These are phyloP conservation scores for Fusarium sp. DNA, from an alignment of 2,329 filamentous ascomycete genomes.

Conservation along the genomic window DNA sequence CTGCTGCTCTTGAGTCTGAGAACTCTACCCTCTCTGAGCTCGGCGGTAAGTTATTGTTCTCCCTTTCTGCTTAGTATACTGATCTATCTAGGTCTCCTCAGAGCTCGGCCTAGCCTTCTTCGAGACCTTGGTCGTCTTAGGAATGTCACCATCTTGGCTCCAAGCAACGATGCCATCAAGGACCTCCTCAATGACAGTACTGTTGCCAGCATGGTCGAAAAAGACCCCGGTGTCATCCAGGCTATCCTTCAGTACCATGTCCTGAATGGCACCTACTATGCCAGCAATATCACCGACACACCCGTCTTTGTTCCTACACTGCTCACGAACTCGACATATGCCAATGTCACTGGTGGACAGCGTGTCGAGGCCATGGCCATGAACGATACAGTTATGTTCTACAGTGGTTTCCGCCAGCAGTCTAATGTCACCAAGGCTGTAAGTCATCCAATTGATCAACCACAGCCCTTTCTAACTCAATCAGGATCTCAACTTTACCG, in stretches of 20 bases:
- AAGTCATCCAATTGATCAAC: not conserved
- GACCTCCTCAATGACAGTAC: constrained; percentile 59
- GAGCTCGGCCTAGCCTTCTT: constrained; percentile 38
- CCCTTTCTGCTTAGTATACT: not conserved
- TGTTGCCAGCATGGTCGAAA: constrained; percentile 52
- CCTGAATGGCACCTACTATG: constrained; percentile 57
- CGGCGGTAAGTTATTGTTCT: constrained; percentile 18
- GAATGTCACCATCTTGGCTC: constrained; percentile 60
- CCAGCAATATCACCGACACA: constrained; percentile 46
- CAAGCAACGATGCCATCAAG: constrained; percentile 64
- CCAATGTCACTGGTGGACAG: constrained; percentile 58
- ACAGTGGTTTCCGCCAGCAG: constrained; percentile 53
- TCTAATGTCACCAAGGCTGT: constrained; percentile 51
- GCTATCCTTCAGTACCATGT: constrained; percentile 69
- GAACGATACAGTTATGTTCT: constrained; percentile 59
- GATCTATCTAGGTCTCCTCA: constrained; percentile 38
- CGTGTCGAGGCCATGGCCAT: constrained; percentile 53
- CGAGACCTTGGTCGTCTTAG: constrained; percentile 17
- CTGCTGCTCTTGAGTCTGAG: constrained; percentile 40
- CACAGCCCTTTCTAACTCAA: not conserved
- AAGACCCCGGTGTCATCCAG: constrained; percentile 53
- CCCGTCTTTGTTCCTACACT: constrained; percentile 53
- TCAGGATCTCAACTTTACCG: constrained; percentile 55
- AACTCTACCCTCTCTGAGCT: constrained; percentile 45
- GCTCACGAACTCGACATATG: constrained; percentile 56